These are phyloP conservation scores for Helenozyma baotianmanensis DNA, from an alignment of 805 yeast genomes.

Conservation along the genomic window DNA sequence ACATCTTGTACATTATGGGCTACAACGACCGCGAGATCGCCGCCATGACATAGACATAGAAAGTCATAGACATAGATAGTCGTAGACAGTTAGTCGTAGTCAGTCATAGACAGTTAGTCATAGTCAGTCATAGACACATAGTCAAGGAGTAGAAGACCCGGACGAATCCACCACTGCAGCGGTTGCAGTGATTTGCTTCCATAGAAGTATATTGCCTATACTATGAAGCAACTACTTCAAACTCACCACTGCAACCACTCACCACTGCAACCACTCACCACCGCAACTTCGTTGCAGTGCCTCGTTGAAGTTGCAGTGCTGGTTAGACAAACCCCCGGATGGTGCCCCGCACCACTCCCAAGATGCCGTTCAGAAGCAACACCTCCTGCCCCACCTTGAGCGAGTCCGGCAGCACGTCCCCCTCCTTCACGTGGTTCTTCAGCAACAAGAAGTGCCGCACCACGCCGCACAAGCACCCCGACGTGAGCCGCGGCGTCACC, in stretches of 20 bases:
- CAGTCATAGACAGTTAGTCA: neutral
- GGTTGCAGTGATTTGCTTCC: no score
- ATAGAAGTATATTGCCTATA: no score
- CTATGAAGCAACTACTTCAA: no score
- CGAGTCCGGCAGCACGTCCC: constrained; percentile 41
- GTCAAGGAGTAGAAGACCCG: neutral
- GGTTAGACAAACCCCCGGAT: constrained; percentile 26
- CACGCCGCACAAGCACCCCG: constrained; percentile 86
- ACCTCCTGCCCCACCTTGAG: constrained; percentile 64
- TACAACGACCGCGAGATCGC: constrained; percentile 53
- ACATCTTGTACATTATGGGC: constrained; percentile 79
- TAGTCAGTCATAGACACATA: neutral
- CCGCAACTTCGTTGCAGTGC: no score
- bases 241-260: no score
- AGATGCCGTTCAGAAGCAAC: constrained; percentile 73
- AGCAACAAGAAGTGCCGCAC: constrained; percentile 60
- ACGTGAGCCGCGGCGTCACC: constrained; percentile 74
- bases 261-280: no score
- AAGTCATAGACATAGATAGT: neutral
- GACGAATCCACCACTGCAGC: no score
- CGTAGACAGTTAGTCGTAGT: no score
- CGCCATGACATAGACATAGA: constrained; percentile 4
- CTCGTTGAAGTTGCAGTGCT: no score
- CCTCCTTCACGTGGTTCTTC: constrained; percentile 52
- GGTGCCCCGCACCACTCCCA: constrained; percentile 68